These are phyloP conservation scores for Prunus mume DNA, from an alignment of 306 rosid species.

Conservation along the genomic window DNA sequence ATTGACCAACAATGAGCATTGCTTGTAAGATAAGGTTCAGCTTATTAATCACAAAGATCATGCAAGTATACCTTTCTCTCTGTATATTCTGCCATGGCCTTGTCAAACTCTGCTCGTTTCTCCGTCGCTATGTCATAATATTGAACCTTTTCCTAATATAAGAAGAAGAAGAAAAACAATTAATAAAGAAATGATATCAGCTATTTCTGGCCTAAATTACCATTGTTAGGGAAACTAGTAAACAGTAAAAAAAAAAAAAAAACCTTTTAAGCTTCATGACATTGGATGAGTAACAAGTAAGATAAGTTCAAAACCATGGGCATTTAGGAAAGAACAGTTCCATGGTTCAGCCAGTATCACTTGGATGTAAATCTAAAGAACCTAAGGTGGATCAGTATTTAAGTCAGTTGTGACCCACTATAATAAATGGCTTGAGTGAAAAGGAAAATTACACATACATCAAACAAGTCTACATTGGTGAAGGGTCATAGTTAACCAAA, in stretches of 20 bases:
- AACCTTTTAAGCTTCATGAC: not conserved
- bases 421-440: not conserved
- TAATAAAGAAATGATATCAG: not conserved
- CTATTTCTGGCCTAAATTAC: not conserved
- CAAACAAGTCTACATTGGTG: not conserved
- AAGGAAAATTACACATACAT: not conserved
- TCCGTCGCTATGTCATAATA: slow-evolving; percentile 88
- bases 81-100: slow-evolving; percentile 62
- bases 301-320: not conserved
- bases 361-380: not conserved
- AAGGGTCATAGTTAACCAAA: not conserved
- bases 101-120: slow-evolving; percentile 88
- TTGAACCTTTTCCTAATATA: slow-evolving; percentile 81
- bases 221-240: not conserved
- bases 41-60: slow-evolving; percentile 14
- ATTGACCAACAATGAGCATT: not conserved
- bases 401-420: not conserved
- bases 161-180: slow-evolving; percentile 4
- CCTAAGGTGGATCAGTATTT: not conserved
- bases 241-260: not conserved
- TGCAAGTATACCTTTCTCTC: slow-evolving; percentile 57
- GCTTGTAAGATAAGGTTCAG: slow-evolving; percentile 1
- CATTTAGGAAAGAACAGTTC: not conserved
- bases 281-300: not conserved
- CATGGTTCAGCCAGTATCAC: not conserved